These are phyloP conservation scores for Earliella scabrosa DNA, from an alignment of 1,284 basidiomycete species.

Conservation along the genomic window DNA sequence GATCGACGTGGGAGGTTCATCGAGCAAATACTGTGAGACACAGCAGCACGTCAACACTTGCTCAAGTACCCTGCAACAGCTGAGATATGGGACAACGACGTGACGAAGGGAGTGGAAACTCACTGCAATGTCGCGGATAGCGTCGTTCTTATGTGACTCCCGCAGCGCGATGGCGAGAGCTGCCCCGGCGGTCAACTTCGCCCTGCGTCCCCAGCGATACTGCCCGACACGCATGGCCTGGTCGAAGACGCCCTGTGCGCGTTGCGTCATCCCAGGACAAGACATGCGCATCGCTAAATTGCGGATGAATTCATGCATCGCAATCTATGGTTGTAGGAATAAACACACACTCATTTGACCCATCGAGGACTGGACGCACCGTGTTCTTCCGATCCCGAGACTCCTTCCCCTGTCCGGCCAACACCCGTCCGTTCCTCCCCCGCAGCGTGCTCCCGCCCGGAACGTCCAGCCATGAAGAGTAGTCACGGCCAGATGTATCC, in stretches of 20 bases:
- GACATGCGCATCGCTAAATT: constrained; percentile 59
- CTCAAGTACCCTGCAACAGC: constrained; percentile 19
- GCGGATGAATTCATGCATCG: constrained; percentile 63
- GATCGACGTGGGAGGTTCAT: constrained; percentile 54
- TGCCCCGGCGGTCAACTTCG: constrained; percentile 67
- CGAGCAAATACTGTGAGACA: constrained; percentile 49
- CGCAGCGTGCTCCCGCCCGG: constrained; percentile 44
- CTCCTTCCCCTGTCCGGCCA: constrained; percentile 66
- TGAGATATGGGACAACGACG: constrained; percentile 12
- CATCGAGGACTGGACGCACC: constrained; percentile 40
- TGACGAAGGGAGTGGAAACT: constrained; percentile 23
- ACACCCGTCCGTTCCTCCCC: constrained; percentile 53
- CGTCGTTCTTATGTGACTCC: constrained; percentile 66
- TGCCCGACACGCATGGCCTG: constrained; percentile 58
- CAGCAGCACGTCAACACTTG: constrained; percentile 27
- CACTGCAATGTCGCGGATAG: constrained; percentile 67
- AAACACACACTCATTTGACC: background rate
- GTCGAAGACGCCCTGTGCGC: constrained; percentile 67
- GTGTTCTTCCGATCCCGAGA: constrained; percentile 60
- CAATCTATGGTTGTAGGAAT: constrained; percentile 44
- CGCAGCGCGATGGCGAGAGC: constrained; percentile 69
- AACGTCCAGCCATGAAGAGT: constrained; percentile 31
- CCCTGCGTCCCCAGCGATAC: constrained; percentile 72
- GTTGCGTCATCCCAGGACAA: constrained; percentile 57
- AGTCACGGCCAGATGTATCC: constrained; percentile 36